These are phyloP conservation scores for Filosporella fistucella DNA, from an alignment of 495 filamentous ascomycete species.

Conservation along the genomic window DNA sequence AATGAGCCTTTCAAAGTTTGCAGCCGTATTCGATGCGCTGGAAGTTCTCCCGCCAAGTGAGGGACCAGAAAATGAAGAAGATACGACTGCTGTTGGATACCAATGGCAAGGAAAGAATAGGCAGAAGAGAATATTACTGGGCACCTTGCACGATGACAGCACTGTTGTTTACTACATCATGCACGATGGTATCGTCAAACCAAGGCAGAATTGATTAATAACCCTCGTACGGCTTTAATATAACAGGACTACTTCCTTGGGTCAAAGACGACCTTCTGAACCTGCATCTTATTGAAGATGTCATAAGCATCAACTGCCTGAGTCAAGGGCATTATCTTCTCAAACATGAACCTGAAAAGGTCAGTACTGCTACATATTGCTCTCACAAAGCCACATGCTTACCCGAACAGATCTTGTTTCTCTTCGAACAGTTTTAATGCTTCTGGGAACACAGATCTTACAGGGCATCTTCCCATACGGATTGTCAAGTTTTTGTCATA, in stretches of 20 bases:
- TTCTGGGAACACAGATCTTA: slow-evolving; percentile 68
- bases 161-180: slow-evolving; percentile 94
- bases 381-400: too few species aligned
- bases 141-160: slow-evolving; percentile 81
- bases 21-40: slow-evolving; percentile 75
- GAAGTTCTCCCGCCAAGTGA: slow-evolving; percentile 38
- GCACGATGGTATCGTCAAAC: slow-evolving; percentile 94
- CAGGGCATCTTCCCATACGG: slow-evolving; percentile 94
- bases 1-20: slow-evolving; percentile 73
- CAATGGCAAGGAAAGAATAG: slow-evolving; percentile 39
- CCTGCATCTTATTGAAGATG: slow-evolving; percentile 87
- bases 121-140: slow-evolving; percentile 73
- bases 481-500: slow-evolving; percentile 86
- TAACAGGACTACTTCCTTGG: too few species aligned
- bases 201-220: slow-evolving; percentile 77
- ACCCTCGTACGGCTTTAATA: too few species aligned
- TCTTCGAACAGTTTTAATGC: slow-evolving; percentile 73
- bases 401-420: slow-evolving; percentile 79
- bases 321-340: slow-evolving; percentile 85
- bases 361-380: too few species aligned
- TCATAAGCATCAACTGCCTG: slow-evolving; percentile 86
- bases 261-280: slow-evolving; percentile 77
- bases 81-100: slow-evolving; percentile 20
- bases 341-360: slow-evolving; percentile 93
- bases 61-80: slow-evolving; percentile 19